Evolutionary conservation across 345 rosid species (phyloP), one percentile per base, ranked within the genome.

Genomic region (Arabidopsis suecica): DNA sequence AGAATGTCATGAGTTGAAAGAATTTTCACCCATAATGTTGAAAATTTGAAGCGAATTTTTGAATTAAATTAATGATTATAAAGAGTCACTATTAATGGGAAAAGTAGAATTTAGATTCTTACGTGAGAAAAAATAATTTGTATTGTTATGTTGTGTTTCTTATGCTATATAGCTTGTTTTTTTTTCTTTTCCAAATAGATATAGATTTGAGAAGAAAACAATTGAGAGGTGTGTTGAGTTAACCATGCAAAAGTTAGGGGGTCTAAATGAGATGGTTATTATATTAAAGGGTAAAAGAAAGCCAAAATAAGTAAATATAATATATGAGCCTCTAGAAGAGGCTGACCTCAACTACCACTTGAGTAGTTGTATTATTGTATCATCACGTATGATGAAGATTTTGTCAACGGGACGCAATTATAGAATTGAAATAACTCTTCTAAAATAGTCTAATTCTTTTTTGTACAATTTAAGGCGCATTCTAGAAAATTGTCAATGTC

Each of bases 361-460:
- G 11, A 28, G 50, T 66, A 45, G 38, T 57, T 66, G 61, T 57
- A 47, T 65, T 65, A 57, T 74, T 65, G 66, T 36, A 36, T 36
- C 9, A 65, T 65, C 32, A 42, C 25, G 23, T 53, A 33, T 73
- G 48, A 22, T 65, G 3, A 36, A 47, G 60, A 50, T 16, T 57
- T 74, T 66, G 72, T 74, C 78, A 74, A 74, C 73, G 53, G 12
- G 53, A 59, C 73, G 45, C 53, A 28, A 49, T 48, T 74, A 58
- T 74, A 47, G 78, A 65, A 74, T 60, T 73, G 57, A 28, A 7
- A 12, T 33, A 37, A 1, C 32, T 56, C 37, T 63, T 53, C 47
- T 8, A 8, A 25, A 62, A 53, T 53, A 32, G 16, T 12, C 33
- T 47, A 23, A 14, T 47, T 2, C 8, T 50, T 7, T 63, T 38